Base-by-base conservation (phyloP, 225 moss, liverwort and hornwort species). In the Lunularia cruciata region DNA sequence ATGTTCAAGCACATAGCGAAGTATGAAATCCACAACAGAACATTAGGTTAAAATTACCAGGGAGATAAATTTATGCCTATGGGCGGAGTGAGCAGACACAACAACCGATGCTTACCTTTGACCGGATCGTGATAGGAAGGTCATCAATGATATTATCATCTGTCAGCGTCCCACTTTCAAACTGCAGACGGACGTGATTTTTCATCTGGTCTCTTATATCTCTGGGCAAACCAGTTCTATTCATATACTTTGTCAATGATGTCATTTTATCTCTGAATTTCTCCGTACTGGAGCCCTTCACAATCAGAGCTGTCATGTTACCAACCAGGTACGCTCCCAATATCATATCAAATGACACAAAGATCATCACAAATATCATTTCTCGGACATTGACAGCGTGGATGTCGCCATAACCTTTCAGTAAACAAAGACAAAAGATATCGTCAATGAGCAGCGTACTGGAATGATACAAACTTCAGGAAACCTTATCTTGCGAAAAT, bases 241-340 rank as follows among this genome's bases (percentile, higher is more conserved):
- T 78, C 84, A 84, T 84, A 20, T 55, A 80, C 18, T 57, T 68
- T 9, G 77, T 77, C 36, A 84, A 37, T 45, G 77, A 19, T 16
- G 84, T 60, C 84, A 84, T 84, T 38, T 72, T 84, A 34, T 84
- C 84, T 60, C 84, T 71, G 40, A 80, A 84, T 33, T 22, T 84
- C 47, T 84, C 84, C 0, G 84, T 84, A 57, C 47, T 60, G 16
- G 84, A 80, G 0, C 84, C 80, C 49, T 80, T 84, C 37, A 84
- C 84, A 14, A 84, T 84, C 58, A 84, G 69, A 12, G 80, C 84
- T 16, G 84, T 80, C 84, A 84, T 80, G 25, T 84, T 84, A 40
- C 84, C 84, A 13, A 84, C 32, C 40, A 84, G 63, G 35, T 84
- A 84, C 8, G 84, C 84, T 26, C 75, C 84, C 45, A 84, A 34